Evolutionary conservation across 164 flowering plant species (phyloP), one percentile per base, ranked within the genome.

Genomic region (Berberis thunbergii): DNA sequence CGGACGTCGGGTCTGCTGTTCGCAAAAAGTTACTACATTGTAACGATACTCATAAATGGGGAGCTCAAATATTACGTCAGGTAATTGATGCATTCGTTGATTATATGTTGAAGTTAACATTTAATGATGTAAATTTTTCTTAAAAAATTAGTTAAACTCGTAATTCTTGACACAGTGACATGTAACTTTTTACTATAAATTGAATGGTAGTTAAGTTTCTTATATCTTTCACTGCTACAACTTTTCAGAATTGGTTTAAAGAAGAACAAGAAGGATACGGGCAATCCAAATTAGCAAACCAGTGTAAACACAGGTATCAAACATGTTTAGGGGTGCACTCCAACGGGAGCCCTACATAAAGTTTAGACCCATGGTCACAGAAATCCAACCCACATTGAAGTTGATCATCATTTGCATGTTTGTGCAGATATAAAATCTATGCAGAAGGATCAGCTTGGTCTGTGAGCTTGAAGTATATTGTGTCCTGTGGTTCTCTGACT

Each of bases 391-490:
- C 26, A 26, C 26, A 26, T 26, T 26, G 26, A 26, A 26, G 26
- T 26, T 26, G 26, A 26, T 26, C 26, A 26, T 26, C 26, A 7
- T 9, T 5, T 57, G 43, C 39, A 8, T 45, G 5, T 26, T 50
- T 43, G 26, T 70, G 72, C 80, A 91, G 98, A 71, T 91, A 91
- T 63, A 92, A 89, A 71, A 89, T 92, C n/a, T 92, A 89, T 64
- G 93, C 95, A 0, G 96, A 92, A 68, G 98, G 98, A 12, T 87
- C 62, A 72, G 98, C 98, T 49, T 89, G 98, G 95, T 89, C 98
- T 3, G 98, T 92, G 73, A 89, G 96, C 75, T 70, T 89, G 77
- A 92, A 92, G 50, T 92, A 92, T 61, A 92, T 87, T 39, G 56
- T 89, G 4, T 79, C 98, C 13, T 89, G 98, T 67, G 91, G 87